Percentiles rank a stretch among this genome's conserved stretches.
These are phyloP conservation scores for Suhomyces xylopsoci DNA, from an alignment of 805 yeast genomes.

Conservation along the genomic window DNA sequence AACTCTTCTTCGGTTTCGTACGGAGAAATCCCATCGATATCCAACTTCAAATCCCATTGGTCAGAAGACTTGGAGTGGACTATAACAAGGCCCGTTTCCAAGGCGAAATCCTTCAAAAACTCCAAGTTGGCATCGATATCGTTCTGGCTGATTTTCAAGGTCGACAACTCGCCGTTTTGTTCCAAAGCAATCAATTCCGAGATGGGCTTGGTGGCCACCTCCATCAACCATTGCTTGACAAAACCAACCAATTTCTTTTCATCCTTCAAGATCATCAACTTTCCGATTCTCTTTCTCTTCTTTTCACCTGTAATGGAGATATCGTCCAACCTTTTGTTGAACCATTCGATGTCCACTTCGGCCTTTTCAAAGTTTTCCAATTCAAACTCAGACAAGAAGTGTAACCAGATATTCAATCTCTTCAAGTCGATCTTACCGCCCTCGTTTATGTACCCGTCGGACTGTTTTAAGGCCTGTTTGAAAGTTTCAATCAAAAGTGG, in stretches of 20 bases:
- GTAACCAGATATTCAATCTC: conserved; percentile 73
- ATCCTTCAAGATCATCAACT: conserved; percentile 59
- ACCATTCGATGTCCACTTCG: conserved; percentile 87
- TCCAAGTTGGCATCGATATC: conserved; percentile 50
- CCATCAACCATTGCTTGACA: conserved; percentile 50
- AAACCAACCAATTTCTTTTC: conserved; percentile 71
- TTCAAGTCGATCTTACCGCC: conserved; percentile 75
- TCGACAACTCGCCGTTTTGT: conserved; percentile 21
- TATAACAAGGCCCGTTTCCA: conserved; percentile 63
- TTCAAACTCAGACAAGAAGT: conserved; percentile 75
- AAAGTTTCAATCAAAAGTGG: conserved; percentile 88
- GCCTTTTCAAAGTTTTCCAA: conserved; percentile 79
- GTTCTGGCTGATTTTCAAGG: conserved; percentile 43
- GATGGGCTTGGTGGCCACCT: conserved; percentile 25
- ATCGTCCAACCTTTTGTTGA: conserved; percentile 78
- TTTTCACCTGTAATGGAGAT: conserved; percentile 70
- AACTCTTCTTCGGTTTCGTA: conserved; percentile 66
- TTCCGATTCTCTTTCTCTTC: conserved; percentile 64
- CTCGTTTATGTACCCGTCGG: conserved; percentile 83
- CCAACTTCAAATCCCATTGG: conserved; percentile 58
- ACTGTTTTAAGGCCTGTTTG: conserved; percentile 67
- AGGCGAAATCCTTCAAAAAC: conserved; percentile 61
- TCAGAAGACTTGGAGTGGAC: conserved; percentile 59
- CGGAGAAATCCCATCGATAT: conserved; percentile 71
- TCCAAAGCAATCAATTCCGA: conserved; percentile 37